Evolutionary conservation across 2,329 filamentous ascomycete species (phyloP).

Genomic region (Uncinocarpus reesii): DNA sequence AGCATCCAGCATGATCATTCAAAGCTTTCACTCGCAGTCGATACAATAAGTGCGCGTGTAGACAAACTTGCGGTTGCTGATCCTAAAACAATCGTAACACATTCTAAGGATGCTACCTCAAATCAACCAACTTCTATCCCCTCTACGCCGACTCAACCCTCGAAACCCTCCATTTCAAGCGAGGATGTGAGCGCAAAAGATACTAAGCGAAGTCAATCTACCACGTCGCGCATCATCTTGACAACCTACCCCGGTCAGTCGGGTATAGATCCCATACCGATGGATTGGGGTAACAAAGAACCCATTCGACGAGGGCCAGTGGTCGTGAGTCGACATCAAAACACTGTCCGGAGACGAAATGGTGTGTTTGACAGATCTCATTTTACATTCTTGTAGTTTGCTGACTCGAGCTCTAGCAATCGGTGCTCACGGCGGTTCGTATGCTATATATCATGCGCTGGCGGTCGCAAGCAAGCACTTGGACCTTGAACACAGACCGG

Average conservation of each 20-base stretch:
- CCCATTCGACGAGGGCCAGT: constrained; percentile 70
- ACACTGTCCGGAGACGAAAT: constrained; percentile 70
- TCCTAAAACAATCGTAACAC: background rate
- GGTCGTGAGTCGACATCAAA: constrained; percentile 66
- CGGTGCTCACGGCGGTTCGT: constrained; percentile 74
- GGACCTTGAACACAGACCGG: constrained; percentile 65
- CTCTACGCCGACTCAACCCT: constrained; percentile 6
- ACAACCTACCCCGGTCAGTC: constrained; percentile 89
- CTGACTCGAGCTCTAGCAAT: constrained; percentile 40
- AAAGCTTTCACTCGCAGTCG: constrained; percentile 6
- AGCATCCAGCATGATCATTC: constrained; percentile 12
- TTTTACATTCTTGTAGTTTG: background rate
- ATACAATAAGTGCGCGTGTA: constrained; percentile 8
- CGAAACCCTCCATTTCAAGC: background rate
- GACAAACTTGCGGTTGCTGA: constrained; percentile 5
- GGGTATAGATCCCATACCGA: constrained; percentile 78
- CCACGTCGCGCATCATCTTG: constrained; percentile 54
- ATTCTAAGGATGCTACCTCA: background rate
- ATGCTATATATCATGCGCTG: constrained; percentile 89
- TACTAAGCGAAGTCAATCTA: constrained; percentile 7
- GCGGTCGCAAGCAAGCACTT: constrained; percentile 87
- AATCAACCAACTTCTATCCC: constrained; percentile 8
- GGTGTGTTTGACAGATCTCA: constrained; percentile 42
- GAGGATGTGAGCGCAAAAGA: constrained; percentile 3
- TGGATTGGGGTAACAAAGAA: constrained; percentile 78